Conservation (phyloP, 192 early-diverging fungal species). For the Podila clonocystis region DNA sequence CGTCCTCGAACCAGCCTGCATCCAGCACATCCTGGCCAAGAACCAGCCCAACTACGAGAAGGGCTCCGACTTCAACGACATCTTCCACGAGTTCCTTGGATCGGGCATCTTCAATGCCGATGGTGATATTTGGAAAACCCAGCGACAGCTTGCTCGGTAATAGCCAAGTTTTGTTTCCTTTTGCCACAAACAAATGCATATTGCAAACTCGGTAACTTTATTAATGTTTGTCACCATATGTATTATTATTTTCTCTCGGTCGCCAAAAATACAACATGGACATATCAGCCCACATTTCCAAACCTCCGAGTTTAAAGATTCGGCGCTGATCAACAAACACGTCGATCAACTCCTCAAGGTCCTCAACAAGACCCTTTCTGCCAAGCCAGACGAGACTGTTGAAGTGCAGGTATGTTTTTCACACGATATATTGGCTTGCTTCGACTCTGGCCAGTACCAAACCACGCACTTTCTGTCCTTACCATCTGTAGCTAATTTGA, state of each 20-base stretch:
- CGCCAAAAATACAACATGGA: too few relatives aligned
- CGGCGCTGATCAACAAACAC: slow-evolving; percentile 40
- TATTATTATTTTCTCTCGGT: not conserved
- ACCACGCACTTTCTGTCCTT: too few relatives aligned
- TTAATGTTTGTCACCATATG: not conserved
- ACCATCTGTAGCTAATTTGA: too few relatives aligned
- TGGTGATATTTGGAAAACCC: slow-evolving; percentile 69
- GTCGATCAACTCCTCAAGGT: slow-evolving; percentile 27
- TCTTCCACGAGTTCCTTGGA: slow-evolving; percentile 65
- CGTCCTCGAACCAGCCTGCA: slow-evolving; percentile 30
- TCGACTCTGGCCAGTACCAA: not conserved
- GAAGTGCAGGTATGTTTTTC: slow-evolving; percentile 27
- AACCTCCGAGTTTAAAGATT: slow-evolving; percentile 42
- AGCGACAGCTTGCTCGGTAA: slow-evolving; percentile 62
- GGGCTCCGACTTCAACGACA: slow-evolving; percentile 50
- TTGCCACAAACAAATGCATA: not conserved
- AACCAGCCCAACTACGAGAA: slow-evolving; percentile 51
- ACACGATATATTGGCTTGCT: not conserved
- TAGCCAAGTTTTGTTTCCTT: not conserved
- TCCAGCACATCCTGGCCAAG: slow-evolving; percentile 46
- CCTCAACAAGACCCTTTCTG: slow-evolving; percentile 20
- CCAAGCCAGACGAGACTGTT: slow-evolving; percentile 15
- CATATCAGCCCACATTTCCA: slow-evolving; percentile 48
- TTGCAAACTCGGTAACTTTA: not conserved
- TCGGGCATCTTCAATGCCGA: slow-evolving; percentile 79